Evolutionary conservation across 495 filamentous ascomycete species (phyloP), one percentile per base, ranked within the genome.

Genomic region (Ramalina intermedia): DNA sequence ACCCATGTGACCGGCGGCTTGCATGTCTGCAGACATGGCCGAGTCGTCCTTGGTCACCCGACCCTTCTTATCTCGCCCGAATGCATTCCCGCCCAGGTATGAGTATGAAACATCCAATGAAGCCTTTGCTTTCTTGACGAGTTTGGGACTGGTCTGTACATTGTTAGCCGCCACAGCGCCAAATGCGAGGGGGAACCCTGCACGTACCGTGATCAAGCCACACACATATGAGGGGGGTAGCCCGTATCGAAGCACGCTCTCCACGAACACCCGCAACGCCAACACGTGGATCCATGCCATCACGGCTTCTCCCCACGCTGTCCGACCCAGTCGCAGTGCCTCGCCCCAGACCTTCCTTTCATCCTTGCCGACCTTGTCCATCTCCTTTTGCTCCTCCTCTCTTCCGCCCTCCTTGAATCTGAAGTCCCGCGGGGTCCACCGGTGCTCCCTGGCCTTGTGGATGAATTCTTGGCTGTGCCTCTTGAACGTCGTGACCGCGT

Each of bases 201-300:
- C 20, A 68, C 79, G 55, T 78, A 96, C 90, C 79, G 81, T 74
- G 46, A 96, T 68, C 43, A 96, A 66, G 43, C 78, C 87, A 54
- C 79, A 84, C 41, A 94, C 81, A 69, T 87, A 96, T 57, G 87
- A 80, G 56, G 94, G 63, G 29, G 91, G 91, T 52, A 98, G 61
- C 6, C 91, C 91, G 63, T 96, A 98, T 52, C 91, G 76, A 60
- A 96, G 68, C 17, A 96, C 89, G 11, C 88, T 95, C 73, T 98
- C 91, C 17, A 98, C 91, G 64, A 96, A 98, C 36, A 98, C 88
- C 39, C 91, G 72, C 53, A 98, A 68, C 5, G 89, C 82, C 60
- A 96, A 70, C 14, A 91, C 84, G 63, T 96, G 93, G 11, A 88
- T 70, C 89, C 86, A 93, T 48, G 87, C 81, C 87, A 94, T 94